Evolutionary conservation across 768 basidiomycete genomes (phyloP).

Genomic region (Leccinum disarticulatum): DNA sequence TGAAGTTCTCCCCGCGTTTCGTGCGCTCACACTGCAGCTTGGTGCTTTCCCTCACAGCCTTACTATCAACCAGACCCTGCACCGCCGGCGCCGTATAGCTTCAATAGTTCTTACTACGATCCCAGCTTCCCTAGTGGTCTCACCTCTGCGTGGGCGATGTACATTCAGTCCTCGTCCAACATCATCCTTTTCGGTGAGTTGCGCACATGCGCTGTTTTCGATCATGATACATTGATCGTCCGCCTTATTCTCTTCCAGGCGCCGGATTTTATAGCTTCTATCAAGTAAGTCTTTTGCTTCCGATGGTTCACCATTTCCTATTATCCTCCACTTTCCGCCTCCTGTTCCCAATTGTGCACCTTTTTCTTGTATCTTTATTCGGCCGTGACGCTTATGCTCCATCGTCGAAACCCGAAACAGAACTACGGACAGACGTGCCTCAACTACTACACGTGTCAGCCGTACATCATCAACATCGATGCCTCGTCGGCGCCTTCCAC

Average conservation of each 20-base stretch:
- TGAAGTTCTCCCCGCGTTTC: neutral
- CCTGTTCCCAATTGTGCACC: too few species aligned
- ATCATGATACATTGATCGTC: slow-evolving; percentile 19
- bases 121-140: slow-evolving; percentile 29
- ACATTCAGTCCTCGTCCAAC: slow-evolving; percentile 35
- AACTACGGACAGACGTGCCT: neutral
- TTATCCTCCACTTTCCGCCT: neutral
- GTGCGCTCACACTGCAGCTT: neutral
- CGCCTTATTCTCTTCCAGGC: slow-evolving; percentile 24
- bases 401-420: neutral
- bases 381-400: neutral
- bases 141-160: slow-evolving; percentile 14
- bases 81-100: slow-evolving; percentile 42
- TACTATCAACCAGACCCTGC: slow-evolving; percentile 49
- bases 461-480: neutral
- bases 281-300: slow-evolving; percentile 24
- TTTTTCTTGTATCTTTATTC: neutral
- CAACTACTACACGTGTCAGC: neutral
- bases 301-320: neutral
- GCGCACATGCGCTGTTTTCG: slow-evolving; percentile 18
- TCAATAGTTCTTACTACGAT: slow-evolving; percentile 37
- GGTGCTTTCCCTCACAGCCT: slow-evolving; percentile 30
- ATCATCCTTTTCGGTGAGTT: slow-evolving; percentile 43
- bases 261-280: slow-evolving; percentile 53
- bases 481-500: neutral